Percentiles rank a stretch among this genome's conserved stretches.
Conservation (phyloP, 2,329 filamentous ascomycete species). For the Fusarium tjaetaba region DNA sequence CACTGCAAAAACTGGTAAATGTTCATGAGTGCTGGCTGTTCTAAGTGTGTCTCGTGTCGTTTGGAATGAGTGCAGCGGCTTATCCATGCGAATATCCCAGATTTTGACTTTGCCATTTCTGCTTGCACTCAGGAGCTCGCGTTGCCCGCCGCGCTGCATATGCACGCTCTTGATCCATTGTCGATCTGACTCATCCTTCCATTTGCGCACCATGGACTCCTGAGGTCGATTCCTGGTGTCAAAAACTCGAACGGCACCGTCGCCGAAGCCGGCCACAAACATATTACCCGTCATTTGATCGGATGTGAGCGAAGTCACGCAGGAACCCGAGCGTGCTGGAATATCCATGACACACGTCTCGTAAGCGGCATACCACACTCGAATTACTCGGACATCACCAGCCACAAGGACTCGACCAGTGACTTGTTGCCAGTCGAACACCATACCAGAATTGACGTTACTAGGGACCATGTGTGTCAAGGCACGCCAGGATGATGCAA, state of each 20-base stretch:
- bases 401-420: constrained; percentile 94
- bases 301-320: constrained; percentile 93
- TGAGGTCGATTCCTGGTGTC: constrained; percentile 86
- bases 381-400: constrained; percentile 93
- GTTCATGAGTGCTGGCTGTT: constrained; percentile 92
- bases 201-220: constrained; percentile 93
- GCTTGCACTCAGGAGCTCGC: constrained; percentile 90
- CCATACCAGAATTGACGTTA: constrained; percentile 93
- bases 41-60: constrained; percentile 82
- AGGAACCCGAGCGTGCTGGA: constrained; percentile 91
- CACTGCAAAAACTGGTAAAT: constrained; percentile 94
- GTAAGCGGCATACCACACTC: constrained; percentile 94
- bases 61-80: constrained; percentile 76
- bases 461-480: constrained; percentile 93
- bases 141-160: constrained; percentile 93
- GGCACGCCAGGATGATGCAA: constrained; percentile 91
- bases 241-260: constrained; percentile 93
- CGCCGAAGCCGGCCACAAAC: constrained; percentile 95
- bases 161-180: constrained; percentile 97
- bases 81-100: constrained; percentile 94
- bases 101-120: constrained; percentile 93
- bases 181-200: constrained; percentile 86
- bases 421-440: constrained; percentile 99
- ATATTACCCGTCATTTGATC: constrained; percentile 98
- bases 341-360: constrained; percentile 96